Evolutionary conservation across 306 rosid species (phyloP), one percentile per base, ranked within the genome.

Genomic region (Castanea sativa): DNA sequence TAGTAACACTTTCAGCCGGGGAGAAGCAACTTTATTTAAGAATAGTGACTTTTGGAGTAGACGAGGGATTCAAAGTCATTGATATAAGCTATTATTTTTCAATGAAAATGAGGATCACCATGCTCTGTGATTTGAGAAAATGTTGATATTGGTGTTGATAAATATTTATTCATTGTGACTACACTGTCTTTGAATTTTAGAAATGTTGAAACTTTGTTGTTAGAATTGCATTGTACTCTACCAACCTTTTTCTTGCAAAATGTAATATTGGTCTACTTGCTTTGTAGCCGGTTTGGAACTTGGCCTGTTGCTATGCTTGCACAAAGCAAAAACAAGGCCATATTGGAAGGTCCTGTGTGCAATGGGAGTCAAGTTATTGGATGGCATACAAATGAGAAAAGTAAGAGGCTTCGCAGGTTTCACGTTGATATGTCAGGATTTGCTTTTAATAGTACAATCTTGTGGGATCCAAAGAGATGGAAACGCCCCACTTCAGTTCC

Each of bases 341-440:
- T 96, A 83, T 86, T 93, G 87, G 99, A 96, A 89, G 99, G 99
- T 82, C 96, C 99, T 1, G 94, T 91, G 11, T 96, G 99, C 88
- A 93, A 96, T 77, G 92, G 92, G 57, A 93, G 92, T 82, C 96
- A 87, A 91, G 96, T 96, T 83, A 79, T 85, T 78, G 99, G 99
- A 74, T 96, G 99, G 99, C 97, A 93, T 80, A 96, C 99, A 32
- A 96, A 96, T 80, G 97, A 91, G 87, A 96, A 87, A 86, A 93
- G 97, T 76, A 91, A 87, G 84, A 89, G 89, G 83, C 91, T 96
- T 35, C 90, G 97, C 7, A 89, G 99, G 89, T 96, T 96, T 87
- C 99, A 96, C 81, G 98, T 96, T 83, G 99, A 96, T 82, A 96
- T 96, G 99, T 91, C 99, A 18, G 99, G 99, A 60, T 96, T 96